A percentile compares a stretch with the other conserved stretches of the same genome.
Conservation (phyloP, 2,329 filamentous ascomycete genomes). For the Phyllosticta citriasiana region DNA sequence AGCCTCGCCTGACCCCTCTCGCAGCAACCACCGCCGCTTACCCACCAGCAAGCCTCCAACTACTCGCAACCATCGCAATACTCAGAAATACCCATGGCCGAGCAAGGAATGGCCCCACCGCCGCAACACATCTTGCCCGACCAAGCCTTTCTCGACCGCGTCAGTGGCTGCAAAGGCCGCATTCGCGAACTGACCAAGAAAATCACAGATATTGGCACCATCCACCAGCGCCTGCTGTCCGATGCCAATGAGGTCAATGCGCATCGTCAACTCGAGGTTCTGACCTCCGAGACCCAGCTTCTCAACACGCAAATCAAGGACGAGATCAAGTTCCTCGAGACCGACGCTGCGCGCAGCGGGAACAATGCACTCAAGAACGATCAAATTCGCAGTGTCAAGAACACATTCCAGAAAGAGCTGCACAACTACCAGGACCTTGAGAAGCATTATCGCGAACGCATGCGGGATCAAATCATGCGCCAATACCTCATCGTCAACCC, state of each 20-base stretch:
- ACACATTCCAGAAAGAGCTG: conserved; percentile 61
- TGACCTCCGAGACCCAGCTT: conserved; percentile 60
- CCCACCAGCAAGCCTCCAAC: conserved; percentile 27
- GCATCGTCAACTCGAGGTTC: conserved; percentile 51
- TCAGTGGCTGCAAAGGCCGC: conserved; percentile 56
- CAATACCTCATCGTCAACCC: conserved; percentile 78
- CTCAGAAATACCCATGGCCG: conserved; percentile 14
- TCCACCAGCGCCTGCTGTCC: conserved; percentile 62
- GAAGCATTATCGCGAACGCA: conserved; percentile 57
- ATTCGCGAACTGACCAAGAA: conserved; percentile 57
- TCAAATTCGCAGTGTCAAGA: conserved; percentile 60
- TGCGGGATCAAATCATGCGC: conserved; percentile 67
- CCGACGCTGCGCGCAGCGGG: conserved; percentile 55
- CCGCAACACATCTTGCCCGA: conserved; percentile 45
- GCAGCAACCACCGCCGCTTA: conserved; percentile 17
- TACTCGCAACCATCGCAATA: conserved; percentile 31
- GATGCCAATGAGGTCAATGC: conserved; percentile 46
- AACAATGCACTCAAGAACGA: conserved; percentile 57
- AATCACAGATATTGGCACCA: conserved; percentile 55
- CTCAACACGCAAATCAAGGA: conserved; percentile 69
- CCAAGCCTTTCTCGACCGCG: conserved; percentile 58
- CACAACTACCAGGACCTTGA: conserved; percentile 63
- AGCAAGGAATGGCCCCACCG: background rate
- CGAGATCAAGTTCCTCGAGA: conserved; percentile 66
- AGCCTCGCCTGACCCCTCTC: conserved; percentile 17